Base-by-base conservation (phyloP, 495 filamentous ascomycete genomes). In the Tuber melanosporum region DNA sequence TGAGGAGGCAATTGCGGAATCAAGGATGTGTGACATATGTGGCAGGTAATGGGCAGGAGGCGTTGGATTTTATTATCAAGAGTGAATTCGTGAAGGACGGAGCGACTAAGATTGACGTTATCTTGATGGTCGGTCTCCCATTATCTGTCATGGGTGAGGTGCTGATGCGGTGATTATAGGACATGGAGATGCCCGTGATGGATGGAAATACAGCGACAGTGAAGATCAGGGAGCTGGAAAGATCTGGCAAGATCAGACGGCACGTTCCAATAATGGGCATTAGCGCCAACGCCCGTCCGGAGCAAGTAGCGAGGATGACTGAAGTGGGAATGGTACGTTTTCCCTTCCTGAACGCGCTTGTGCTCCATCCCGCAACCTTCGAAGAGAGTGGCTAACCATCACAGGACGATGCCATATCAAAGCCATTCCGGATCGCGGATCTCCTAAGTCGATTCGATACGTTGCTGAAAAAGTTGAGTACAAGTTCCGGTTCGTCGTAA, bases 181-280 rank as follows among this genome's bases (percentile, higher is more conserved):
- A 95, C 80, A 90, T 93, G 72, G 92, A 94, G 81, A 95, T 95
- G 93, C 93, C 93, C 0, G 85, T 94, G 20, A 93, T 94, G 89
- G 90, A 94, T 82, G 93, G 93, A 15, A 87, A 91, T 41, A 89
- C 89, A 32, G 92, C 91, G 75, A 90, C 92, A 26, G 84, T 85
- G 47, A 86, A 86, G 70, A 93, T 96, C 74, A 88, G 93, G 6
- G 86, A 89, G 79, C 84, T 91, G 73, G 90, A 80, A 93, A 77
- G 75, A 77, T 43, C 73, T 83, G 76, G 89, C 87, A 2, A 84
- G 85, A 71, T 87, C 83, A 52, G 84, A 84, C 76, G 85, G 46
- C 88, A 93, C 82, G 86, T 93, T 5, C 92, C 92, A 6, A 91
- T 94, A 52, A 89, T 95, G 71, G 93, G 92, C 0, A 91, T 94